A percentile compares a stretch with the other conserved stretches of the same genome.
Evolutionary conservation across 2,329 filamentous ascomycete species (phyloP).

Genomic region (Neofusicoccum ribis): DNA sequence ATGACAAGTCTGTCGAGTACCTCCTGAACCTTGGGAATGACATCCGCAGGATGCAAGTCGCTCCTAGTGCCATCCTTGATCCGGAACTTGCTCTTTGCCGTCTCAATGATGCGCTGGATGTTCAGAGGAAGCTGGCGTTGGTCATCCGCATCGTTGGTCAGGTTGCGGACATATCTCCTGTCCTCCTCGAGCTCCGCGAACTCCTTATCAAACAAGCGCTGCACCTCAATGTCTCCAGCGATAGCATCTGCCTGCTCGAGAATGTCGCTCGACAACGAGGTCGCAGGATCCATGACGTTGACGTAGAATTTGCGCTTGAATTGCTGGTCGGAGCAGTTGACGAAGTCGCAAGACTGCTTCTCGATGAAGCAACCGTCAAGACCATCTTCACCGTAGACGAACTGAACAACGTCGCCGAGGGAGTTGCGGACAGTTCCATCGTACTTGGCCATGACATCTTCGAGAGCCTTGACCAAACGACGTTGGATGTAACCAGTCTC

Average conservation of each 20-base stretch:
- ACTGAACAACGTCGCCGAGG: constrained; percentile 92
- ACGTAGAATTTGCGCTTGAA: constrained; percentile 83
- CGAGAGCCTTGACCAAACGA: constrained; percentile 94
- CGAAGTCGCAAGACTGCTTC: constrained; percentile 84
- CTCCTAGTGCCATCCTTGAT: constrained; percentile 84
- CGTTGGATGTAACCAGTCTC: constrained; percentile 99
- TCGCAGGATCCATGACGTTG: constrained; percentile 75
- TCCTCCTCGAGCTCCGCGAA: constrained; percentile 77
- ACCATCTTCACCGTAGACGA: constrained; percentile 96
- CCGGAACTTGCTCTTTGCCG: constrained; percentile 85
- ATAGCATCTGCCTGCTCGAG: constrained; percentile 87
- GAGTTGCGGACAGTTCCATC: constrained; percentile 98
- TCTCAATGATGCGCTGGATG: constrained; percentile 84
- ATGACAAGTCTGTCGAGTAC: constrained; percentile 77
- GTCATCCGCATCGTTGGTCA: constrained; percentile 68
- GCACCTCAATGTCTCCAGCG: constrained; percentile 81
- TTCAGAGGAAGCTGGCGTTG: constrained; percentile 95
- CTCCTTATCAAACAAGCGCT: constrained; percentile 83
- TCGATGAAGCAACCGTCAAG: constrained; percentile 93
- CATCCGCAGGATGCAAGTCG: constrained; percentile 84
- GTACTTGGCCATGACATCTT: constrained; percentile 97
- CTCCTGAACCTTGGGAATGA: constrained; percentile 74
- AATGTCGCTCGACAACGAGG: constrained; percentile 65
- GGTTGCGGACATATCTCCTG: constrained; percentile 70
- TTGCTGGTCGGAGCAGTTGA: constrained; percentile 73